phyloP scores from a whole-genome alignment of 371 early-diverging fungal genomes.

The Nematocida displodere region DNA sequence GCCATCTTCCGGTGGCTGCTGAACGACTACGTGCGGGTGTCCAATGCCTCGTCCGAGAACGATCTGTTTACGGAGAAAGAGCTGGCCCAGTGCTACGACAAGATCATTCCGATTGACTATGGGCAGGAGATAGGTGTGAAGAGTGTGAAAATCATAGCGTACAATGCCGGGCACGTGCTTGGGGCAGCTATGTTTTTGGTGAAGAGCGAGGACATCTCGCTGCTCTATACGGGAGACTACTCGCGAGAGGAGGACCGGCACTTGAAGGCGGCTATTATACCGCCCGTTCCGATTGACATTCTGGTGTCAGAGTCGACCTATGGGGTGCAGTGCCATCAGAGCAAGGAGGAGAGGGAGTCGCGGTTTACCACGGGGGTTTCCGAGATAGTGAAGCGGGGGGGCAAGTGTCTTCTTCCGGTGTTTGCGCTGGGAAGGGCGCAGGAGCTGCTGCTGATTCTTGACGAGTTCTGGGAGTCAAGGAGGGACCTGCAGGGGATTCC shows the following conservation, averaged over 20 bases:
- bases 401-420: conserved; percentile 92
- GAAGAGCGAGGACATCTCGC: conserved; percentile 85
- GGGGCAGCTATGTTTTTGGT: conserved; percentile 99
- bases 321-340: conserved; percentile 89
- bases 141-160: conserved; percentile 87
- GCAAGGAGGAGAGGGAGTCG: conserved; percentile 80
- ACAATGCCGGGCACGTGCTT: conserved; percentile 97
- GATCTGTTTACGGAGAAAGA: conserved; percentile 90
- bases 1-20: conserved; percentile 95
- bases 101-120: conserved; percentile 88
- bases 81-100: conserved; percentile 76
- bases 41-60: conserved; percentile 73
- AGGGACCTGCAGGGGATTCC: conserved; percentile 81
- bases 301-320: conserved; percentile 96
- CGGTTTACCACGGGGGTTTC: conserved; percentile 73
- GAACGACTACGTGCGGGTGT: conserved; percentile 76
- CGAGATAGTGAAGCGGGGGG: conserved; percentile 76
- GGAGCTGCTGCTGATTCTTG: conserved; percentile 91
- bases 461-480: conserved; percentile 94
- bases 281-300: conserved; percentile 76
- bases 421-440: conserved; percentile 98
- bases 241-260: conserved; percentile 98
- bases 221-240: conserved; percentile 98
- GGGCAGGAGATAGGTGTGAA: conserved; percentile 90
- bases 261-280: conserved; percentile 91